Evolutionary conservation across 1,284 basidiomycete species (phyloP), one percentile per base, ranked within the genome.

Genomic region (Chiua sp.): DNA sequence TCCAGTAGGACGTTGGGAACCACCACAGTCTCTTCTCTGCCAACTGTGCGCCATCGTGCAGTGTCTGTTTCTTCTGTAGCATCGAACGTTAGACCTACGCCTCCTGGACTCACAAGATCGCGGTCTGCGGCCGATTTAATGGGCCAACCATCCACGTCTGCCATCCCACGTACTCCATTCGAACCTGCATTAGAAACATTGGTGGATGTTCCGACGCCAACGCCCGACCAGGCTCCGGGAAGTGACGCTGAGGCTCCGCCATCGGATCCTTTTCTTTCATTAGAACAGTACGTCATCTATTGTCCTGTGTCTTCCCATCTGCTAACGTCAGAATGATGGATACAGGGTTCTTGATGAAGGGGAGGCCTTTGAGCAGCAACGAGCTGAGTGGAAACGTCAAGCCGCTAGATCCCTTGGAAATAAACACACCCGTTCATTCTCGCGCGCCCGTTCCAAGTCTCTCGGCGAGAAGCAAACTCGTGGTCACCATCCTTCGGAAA

Each of bases 321-420:
- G 10, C 39, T 62, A 1, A 68, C 7, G 1, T 28, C 5, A 22
- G 3, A 46, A 39, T 22, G 7, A 53, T 62, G n/a, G 7, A 53
- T 62, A 20, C 56, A 92, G 90, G 66, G 89, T 91, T 26, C 75
- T 92, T 10, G 82, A 83, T 62, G 87, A 90, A 62, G 83, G 85
- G 16, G 77, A 83, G 57, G 76, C 78, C 55, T 79, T 92, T 16
- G 80, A 86, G 26, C 77, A 78, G 57, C 84, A 92, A 62, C 85
- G 91, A 26, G 79, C 82, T 54, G 75, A 79, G 60, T 92, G 90
- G 90, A 84, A 87, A 66, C 68, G 73, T 8, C 81, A 87, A 63
- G 90, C 91, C 1, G 76, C 78, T 0, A 77, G 75, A 37, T 90
- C 90, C 1, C 82, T 91, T 62, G 84, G 85, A 55, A 90, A 91